Base-by-base conservation (phyloP, 352 stramenopile species). In the Phytophthora europaea region DNA sequence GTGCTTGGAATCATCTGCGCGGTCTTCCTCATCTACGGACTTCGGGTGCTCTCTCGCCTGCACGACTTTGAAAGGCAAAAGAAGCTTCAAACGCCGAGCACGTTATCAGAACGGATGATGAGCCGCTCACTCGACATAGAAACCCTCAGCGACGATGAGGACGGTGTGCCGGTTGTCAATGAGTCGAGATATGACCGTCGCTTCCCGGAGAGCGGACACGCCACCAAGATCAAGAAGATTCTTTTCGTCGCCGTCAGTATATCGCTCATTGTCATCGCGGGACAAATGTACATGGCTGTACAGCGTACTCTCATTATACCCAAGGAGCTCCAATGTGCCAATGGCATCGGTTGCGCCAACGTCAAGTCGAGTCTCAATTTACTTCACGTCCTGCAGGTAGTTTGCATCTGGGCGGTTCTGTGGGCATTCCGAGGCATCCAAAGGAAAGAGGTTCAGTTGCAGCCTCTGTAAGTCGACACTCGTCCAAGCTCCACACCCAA, bases 251-350 rank as follows among this genome's bases (percentile, higher is more conserved):
- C 69, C 7, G 72, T 70, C 51, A 66, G 16, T 12, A 26, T 72
- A 16, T 73, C 66, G 3, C 16, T 79, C 20, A 51, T 70, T 40
- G 72, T 79, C 23, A 70, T 79, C 16, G 51, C 72, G n/a, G 79
- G 73, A 6, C 76, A 87, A 74, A 76, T 90, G n/a, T 83, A 81
- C 65, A 72, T 85, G 36, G 83, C 72, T 6, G 54, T 84, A 26
- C 36, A 55, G 12, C 67, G 74, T 8, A 66, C 65, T 22, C 31
- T 61, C 5, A 62, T 20, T 4, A 61, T 62, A 15, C 51, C 69
- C 5, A 66, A 72, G 15, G 84, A 88, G 63, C 67, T 90, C 15
- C 74, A 73, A 0, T 92, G 84, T 23, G 82, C 82, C 18, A 90
- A 90, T 50, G 84, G 84, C 38, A 54, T 79, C 4, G 36, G 78